Conservation (phyloP, 78 protist species). For the Planoprotostelium fungivorum region DNA sequence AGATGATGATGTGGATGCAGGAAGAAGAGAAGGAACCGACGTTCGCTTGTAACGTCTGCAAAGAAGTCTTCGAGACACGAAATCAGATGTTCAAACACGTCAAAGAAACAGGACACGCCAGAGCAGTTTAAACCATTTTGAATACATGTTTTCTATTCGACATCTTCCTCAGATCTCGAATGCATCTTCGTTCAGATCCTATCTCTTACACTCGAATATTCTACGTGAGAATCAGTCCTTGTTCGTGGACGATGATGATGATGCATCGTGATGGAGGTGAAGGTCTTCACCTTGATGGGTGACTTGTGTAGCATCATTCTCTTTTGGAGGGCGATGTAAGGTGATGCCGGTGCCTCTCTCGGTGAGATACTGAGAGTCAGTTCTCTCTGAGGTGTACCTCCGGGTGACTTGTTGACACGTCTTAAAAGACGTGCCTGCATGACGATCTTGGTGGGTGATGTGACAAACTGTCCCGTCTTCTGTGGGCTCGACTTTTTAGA, state of each 20-base stretch:
- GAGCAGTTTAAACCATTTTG: conserved; percentile 15
- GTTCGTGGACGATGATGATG: too few relatives aligned
- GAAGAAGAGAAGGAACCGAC: background rate
- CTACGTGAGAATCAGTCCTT: too few relatives aligned
- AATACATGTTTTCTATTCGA: too few relatives aligned
- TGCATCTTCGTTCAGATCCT: too few relatives aligned
- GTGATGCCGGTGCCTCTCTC: too few relatives aligned
- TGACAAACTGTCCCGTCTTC: background rate
- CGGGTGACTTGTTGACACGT: background rate
- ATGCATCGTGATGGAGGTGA: too few relatives aligned
- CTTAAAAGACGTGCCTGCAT: background rate
- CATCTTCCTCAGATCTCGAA: too few relatives aligned
- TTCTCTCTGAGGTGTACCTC: background rate
- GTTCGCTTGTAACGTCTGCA: conserved; percentile 39
- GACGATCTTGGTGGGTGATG: background rate
- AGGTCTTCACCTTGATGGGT: too few relatives aligned
- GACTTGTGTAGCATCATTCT: too few relatives aligned
- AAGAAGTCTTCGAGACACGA: conserved; percentile 23
- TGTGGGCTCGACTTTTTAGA: background rate
- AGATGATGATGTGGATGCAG: conserved; percentile 27
- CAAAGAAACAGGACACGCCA: conserved; percentile 56
- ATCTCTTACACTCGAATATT: too few relatives aligned
- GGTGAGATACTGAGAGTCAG: too few relatives aligned
- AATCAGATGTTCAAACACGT: conserved; percentile 47
- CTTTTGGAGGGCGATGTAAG: too few relatives aligned